A percentile compares a stretch with the other conserved stretches of the same genome.
These are phyloP conservation scores for Avena atlantica DNA, from an alignment of 176 grass and related monocot genomes.

Conservation along the genomic window DNA sequence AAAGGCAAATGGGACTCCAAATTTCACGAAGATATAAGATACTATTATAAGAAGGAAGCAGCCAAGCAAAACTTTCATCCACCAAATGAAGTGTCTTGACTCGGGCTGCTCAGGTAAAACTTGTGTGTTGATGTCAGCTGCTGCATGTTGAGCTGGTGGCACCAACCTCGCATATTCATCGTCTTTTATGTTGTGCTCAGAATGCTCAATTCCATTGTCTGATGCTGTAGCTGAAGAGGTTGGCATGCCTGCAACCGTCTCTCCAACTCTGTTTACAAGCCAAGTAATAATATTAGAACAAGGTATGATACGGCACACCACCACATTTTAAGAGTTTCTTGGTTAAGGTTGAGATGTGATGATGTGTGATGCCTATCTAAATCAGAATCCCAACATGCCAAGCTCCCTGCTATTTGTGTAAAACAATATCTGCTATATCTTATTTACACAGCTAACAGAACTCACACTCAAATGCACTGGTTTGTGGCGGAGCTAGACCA, in stretches of 20 bases:
- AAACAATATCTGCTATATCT: background rate
- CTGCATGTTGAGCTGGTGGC: conserved; percentile 43
- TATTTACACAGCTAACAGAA: too few species aligned
- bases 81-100: conserved; percentile 69
- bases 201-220: conserved; percentile 40
- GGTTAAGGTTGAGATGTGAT: conserved; percentile 4
- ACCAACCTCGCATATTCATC: conserved; percentile 90
- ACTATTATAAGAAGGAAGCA: conserved; percentile 58
- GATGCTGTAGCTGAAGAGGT: conserved; percentile 41
- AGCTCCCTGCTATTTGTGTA: background rate
- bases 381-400: background rate
- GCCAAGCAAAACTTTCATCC: conserved; percentile 72
- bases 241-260: conserved; percentile 14
- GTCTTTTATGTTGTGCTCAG: conserved; percentile 61
- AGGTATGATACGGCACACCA: background rate
- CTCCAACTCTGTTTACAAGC: conserved; percentile 35
- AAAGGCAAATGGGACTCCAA: conserved; percentile 86
- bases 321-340: background rate
- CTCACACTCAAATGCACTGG: too few species aligned
- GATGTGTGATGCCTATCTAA: background rate
- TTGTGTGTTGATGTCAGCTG: conserved; percentile 39
- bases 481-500: too few species aligned
- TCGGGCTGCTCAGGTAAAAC: conserved; percentile 39
- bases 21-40: conserved; percentile 68
- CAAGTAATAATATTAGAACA: conserved; percentile 25